A percentile compares a stretch with the other conserved stretches of the same genome.
Evolutionary conservation across 1,139 yeast species (phyloP).

Genomic region (Pichia sp.): DNA sequence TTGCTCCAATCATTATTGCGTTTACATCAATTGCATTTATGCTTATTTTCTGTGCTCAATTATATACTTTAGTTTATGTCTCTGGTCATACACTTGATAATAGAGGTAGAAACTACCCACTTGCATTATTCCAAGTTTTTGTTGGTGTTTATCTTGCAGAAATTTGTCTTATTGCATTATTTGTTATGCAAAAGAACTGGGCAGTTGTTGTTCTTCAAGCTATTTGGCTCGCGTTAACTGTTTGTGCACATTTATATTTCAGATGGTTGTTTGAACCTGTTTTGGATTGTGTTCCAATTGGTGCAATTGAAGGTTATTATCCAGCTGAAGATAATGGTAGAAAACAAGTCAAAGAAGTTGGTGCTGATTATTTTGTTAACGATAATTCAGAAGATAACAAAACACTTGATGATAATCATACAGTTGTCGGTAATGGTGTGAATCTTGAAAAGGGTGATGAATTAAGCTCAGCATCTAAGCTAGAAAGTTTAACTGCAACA

Average conservation of each 20-base stretch:
- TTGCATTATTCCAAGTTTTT: conserved; percentile 81
- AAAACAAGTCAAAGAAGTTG: conserved; percentile 49
- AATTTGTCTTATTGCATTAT: conserved; percentile 75
- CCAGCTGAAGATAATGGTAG: conserved; percentile 60
- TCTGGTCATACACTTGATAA: conserved; percentile 58
- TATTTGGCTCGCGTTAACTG: conserved; percentile 56
- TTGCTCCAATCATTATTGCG: conserved; percentile 69
- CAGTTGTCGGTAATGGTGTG: not conserved
- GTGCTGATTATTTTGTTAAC: conserved; percentile 30
- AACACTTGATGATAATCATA: not conserved
- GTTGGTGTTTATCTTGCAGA: conserved; percentile 86
- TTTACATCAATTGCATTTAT: conserved; percentile 67
- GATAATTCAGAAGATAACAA: conserved; percentile 7
- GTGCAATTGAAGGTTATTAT: conserved; percentile 47
- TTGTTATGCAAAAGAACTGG: conserved; percentile 91
- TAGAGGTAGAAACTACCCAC: conserved; percentile 81
- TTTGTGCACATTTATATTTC: conserved; percentile 57
- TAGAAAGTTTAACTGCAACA: not conserved
- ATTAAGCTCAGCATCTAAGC: conserved; percentile 1
- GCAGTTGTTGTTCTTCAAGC: conserved; percentile 81
- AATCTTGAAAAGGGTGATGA: not conserved
- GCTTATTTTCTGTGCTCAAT: conserved; percentile 68
- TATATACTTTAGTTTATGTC: conserved; percentile 75
- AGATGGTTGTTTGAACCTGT: conserved; percentile 54
- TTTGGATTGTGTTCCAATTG: conserved; percentile 65